Conservation (phyloP, 768 basidiomycete genomes). For the Tricholoma sp. region DNA sequence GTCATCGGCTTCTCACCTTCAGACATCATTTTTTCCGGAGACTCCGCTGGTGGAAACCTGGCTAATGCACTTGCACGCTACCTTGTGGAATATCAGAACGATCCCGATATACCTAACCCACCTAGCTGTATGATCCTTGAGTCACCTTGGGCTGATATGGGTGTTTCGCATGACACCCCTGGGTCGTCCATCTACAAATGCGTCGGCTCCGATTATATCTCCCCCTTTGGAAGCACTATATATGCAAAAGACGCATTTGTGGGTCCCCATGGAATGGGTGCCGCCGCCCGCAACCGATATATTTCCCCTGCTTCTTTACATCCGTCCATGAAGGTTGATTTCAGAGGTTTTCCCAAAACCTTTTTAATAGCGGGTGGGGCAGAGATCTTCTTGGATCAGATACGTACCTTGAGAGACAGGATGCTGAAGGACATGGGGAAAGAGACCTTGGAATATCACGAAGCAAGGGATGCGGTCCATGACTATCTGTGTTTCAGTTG, state of each 20-base stretch:
- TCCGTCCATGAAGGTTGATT: slow-evolving; percentile 31
- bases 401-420: slow-evolving; percentile 36
- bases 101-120: slow-evolving; percentile 29
- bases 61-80: slow-evolving; percentile 59
- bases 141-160: slow-evolving; percentile 54
- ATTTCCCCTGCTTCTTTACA: slow-evolving; percentile 54
- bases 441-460: slow-evolving; percentile 41
- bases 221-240: slow-evolving; percentile 1
- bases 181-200: slow-evolving; percentile 32
- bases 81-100: slow-evolving; percentile 43
- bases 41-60: slow-evolving; percentile 77
- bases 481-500: slow-evolving; percentile 46
- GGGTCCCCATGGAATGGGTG: slow-evolving; percentile 42
- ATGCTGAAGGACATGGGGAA: slow-evolving; percentile 50
- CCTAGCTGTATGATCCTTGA: slow-evolving; percentile 47
- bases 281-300: slow-evolving; percentile 44
- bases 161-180: slow-evolving; percentile 32
- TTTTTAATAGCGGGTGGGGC: slow-evolving; percentile 56
- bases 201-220: slow-evolving; percentile 33
- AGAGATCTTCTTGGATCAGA: slow-evolving; percentile 51
- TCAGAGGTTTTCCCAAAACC: slow-evolving; percentile 55
- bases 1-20: slow-evolving; percentile 49
- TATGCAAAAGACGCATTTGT: slow-evolving; percentile 39
- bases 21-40: slow-evolving; percentile 64
- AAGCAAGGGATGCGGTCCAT: slow-evolving; percentile 48